These are phyloP conservation scores for Solanum etuberosum DNA, from an alignment of 257 asterid species.

Conservation along the genomic window DNA sequence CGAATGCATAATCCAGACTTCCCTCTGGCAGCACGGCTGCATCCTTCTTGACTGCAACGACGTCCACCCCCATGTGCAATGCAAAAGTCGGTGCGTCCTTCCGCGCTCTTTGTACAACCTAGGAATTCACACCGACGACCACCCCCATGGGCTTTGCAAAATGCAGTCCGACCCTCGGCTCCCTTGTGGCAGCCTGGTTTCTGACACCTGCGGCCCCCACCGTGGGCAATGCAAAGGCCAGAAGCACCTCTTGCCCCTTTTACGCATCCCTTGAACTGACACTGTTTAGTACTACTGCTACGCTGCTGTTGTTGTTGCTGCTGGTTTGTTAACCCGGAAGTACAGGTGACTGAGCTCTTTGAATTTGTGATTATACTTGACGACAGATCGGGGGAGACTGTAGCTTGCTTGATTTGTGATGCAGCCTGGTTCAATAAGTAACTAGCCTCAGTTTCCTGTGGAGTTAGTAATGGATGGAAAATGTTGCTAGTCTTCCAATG, in stretches of 20 bases:
- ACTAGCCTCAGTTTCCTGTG: conserved; percentile 19
- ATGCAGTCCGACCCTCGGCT: conserved; percentile 95
- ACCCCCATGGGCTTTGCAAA: conserved; percentile 96
- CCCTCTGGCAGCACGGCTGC: conserved; percentile 82
- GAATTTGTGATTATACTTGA: conserved; percentile 44
- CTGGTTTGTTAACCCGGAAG: conserved; percentile 79
- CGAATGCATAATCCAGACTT: conserved; percentile 88
- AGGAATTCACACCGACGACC: conserved; percentile 80
- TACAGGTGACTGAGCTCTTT: conserved; percentile 91
- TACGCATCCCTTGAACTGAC: conserved; percentile 74
- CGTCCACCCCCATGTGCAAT: conserved; percentile 96
- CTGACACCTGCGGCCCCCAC: conserved; percentile 95
- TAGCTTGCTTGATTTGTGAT: conserved; percentile 20
- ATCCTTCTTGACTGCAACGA: conserved; percentile 65
- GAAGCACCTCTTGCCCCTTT: conserved; percentile 98
- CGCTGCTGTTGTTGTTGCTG: conserved; percentile 26
- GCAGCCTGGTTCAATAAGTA: conserved; percentile 28
- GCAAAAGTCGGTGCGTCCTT: conserved; percentile 85
- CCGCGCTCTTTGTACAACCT: conserved; percentile 93
- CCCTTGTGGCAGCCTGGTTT: conserved; percentile 79
- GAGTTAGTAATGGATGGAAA: conserved; percentile 14
- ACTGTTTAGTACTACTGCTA: conserved; percentile 39
- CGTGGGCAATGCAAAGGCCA: conserved; percentile 88
- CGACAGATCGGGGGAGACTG: conserved; percentile 40
- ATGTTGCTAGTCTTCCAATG: conserved; percentile 18